phyloP scores from a whole-genome alignment of 2,329 filamentous ascomycete species.

The Triangularia verruculosa region DNA sequence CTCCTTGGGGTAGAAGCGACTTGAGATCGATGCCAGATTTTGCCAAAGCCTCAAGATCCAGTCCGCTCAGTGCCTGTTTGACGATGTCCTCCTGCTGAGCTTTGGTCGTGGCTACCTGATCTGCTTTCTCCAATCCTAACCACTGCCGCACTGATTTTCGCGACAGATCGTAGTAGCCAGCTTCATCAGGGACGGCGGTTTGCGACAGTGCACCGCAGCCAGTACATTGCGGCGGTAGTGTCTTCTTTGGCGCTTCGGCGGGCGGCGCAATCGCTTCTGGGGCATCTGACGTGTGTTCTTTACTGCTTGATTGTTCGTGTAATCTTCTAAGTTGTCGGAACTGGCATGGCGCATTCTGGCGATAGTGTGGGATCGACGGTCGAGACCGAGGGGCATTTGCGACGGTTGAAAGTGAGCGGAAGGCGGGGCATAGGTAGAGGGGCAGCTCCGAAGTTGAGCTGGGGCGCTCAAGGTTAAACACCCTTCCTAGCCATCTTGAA shows the following conservation, averaged over 20 bases:
- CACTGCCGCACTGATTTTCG: conserved; percentile 53
- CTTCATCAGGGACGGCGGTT: conserved; percentile 45
- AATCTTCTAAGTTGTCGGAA: conserved; percentile 16
- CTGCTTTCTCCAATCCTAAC: conserved; percentile 37
- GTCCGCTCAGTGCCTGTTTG: conserved; percentile 41
- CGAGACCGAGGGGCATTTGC: conserved; percentile 1
- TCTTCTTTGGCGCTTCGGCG: conserved; percentile 4
- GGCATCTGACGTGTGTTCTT: background rate
- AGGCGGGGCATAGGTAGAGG: conserved; percentile 29
- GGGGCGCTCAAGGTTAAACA: conserved; percentile 25
- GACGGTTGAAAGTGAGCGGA: conserved; percentile 16
- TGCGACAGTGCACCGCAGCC: conserved; percentile 66
- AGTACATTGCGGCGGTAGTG: conserved; percentile 56
- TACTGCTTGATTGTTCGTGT: conserved; percentile 10
- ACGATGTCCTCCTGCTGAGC: conserved; percentile 46
- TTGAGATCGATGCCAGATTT: conserved; percentile 46
- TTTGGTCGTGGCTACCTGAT: conserved; percentile 28
- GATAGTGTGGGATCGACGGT: background rate
- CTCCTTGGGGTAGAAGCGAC: conserved; percentile 31
- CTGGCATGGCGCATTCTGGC: conserved; percentile 5
- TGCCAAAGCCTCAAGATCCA: conserved; percentile 43
- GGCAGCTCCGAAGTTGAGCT: conserved; percentile 23
- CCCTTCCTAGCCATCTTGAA: conserved; percentile 27
- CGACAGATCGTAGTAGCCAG: conserved; percentile 57
- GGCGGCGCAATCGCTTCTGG: background rate